Base-by-base conservation (phyloP, 306 rosid genomes). In the Quercus parvula region DNA sequence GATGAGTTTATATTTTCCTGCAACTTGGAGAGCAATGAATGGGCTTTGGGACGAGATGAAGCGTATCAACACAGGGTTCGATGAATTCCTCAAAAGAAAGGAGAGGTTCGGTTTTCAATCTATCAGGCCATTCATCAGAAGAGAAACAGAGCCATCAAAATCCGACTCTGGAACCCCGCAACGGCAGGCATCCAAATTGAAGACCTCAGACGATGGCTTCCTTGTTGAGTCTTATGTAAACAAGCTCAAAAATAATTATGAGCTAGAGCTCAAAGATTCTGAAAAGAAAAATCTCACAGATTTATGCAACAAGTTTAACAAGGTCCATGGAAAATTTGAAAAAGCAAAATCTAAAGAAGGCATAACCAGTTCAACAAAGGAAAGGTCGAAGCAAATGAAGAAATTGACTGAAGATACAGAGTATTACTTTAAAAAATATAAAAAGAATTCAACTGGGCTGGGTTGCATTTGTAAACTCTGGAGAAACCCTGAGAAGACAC, bases 361-460 rank as follows among this genome's bases (percentile, higher is more conserved):
- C 2, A 18, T 57, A 57, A 18, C 0, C 0, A 20, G 25, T 17
- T 57, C 22, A 57, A 57, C 25, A 57, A 3, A 57, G 20, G 63
- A 15, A 18, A 24, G 4, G 25, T 2, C 0, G 14, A 24, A 57
- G 22, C 63, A 57, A 24, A 57, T 57, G 11, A 57, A 57, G 28
- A 57, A 57, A 2, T 5, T 20, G 22, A 1, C 63, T 57, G 0
- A 57, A 1, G 1, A 18, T 0, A 20, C 63, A 57, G 14, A 1
- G 1, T 0, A 3, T 1, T 57, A 20, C 2, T 6, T 57, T 20
- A 0, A 3, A 17, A 6, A 2, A 0, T 24, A 1, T 6, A 1
- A 0, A 24, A 0, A 57, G 25, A 6, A 17, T 18, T 3, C 13
- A 57, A 2, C 12, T 10, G 17, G 13, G 18, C 57, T 11, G 20